Evolutionary conservation across 495 filamentous ascomycete genomes (phyloP).

Genomic region (Bombardia bombarda): DNA sequence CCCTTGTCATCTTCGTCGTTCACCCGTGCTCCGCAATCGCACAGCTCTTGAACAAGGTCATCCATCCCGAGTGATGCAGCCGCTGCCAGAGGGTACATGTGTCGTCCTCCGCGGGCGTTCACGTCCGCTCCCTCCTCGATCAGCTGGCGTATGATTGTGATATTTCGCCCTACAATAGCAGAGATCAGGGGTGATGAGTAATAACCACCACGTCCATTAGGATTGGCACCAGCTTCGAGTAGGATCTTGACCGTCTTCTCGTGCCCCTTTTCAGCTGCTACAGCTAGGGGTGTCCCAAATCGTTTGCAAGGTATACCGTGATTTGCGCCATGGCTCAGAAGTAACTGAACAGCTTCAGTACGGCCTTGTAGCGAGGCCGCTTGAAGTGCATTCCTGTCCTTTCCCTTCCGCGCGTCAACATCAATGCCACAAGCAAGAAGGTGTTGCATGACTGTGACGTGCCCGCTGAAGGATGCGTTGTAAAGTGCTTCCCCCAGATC

Average conservation of each 20-base stretch:
- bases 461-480: neutral
- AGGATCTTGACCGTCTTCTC: neutral
- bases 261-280: constrained; percentile 4
- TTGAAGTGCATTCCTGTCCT: constrained; percentile 16
- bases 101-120: neutral
- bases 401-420: constrained; percentile 5
- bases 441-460: constrained; percentile 1
- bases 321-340: constrained; percentile 1
- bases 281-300: constrained; percentile 8
- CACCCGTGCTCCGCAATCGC: neutral
- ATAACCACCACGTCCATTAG: constrained; percentile 5
- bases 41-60: neutral
- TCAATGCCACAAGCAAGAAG: constrained; percentile 7
- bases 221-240: constrained; percentile 4
- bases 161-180: constrained; percentile 5
- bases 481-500: constrained; percentile 1
- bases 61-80: constrained; percentile 1
- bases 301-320: constrained; percentile 9
- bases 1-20: constrained; percentile 3
- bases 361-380: constrained; percentile 12
- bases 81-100: neutral
- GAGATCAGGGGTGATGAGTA: constrained; percentile 10
- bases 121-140: constrained; percentile 6
- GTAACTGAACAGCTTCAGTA: constrained; percentile 3
- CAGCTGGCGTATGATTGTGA: constrained; percentile 5